Conservation (phyloP, 495 filamentous ascomycete species). For the Penicillium samsonianum region DNA sequence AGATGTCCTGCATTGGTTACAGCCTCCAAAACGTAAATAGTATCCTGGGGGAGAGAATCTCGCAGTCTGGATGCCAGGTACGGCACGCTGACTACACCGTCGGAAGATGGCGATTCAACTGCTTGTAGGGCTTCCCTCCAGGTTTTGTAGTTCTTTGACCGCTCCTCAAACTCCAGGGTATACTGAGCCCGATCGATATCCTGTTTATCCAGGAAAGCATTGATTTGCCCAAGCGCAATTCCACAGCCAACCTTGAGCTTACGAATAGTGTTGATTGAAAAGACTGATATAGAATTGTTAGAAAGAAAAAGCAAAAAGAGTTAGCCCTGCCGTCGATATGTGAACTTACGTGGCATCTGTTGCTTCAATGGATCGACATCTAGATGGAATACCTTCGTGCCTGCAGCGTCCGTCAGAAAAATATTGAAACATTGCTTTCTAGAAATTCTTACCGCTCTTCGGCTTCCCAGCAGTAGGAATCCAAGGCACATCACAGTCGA, state of each 20-base stretch:
- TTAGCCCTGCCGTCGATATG: neutral
- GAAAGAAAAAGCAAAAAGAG: neutral
- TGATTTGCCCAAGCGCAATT: slow-evolving; percentile 24
- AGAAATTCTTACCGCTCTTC: slow-evolving; percentile 40
- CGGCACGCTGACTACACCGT: slow-evolving; percentile 18
- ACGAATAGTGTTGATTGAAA: slow-evolving; percentile 66
- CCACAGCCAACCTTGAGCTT: slow-evolving; percentile 24
- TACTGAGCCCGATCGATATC: slow-evolving; percentile 11
- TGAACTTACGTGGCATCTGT: slow-evolving; percentile 61
- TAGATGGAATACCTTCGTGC: slow-evolving; percentile 64
- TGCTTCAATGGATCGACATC: slow-evolving; percentile 83
- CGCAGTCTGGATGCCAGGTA: slow-evolving; percentile 46
- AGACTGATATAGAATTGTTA: slow-evolving; percentile 35
- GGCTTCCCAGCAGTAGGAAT: slow-evolving; percentile 57
- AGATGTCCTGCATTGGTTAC: slow-evolving; percentile 77
- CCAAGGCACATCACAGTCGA: slow-evolving; percentile 80
- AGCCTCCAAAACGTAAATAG: slow-evolving; percentile 81
- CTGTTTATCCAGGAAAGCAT: slow-evolving; percentile 18
- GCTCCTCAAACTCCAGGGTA: slow-evolving; percentile 8
- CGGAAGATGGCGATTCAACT: slow-evolving; percentile 11
- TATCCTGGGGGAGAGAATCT: slow-evolving; percentile 65
- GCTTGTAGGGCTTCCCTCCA: slow-evolving; percentile 11
- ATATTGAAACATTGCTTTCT: neutral
- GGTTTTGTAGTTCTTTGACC: slow-evolving; percentile 9
- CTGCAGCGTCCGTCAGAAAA: slow-evolving; percentile 11